Evolutionary conservation across 2,329 filamentous ascomycete genomes (phyloP).

Genomic region (Nothopassalora personata): DNA sequence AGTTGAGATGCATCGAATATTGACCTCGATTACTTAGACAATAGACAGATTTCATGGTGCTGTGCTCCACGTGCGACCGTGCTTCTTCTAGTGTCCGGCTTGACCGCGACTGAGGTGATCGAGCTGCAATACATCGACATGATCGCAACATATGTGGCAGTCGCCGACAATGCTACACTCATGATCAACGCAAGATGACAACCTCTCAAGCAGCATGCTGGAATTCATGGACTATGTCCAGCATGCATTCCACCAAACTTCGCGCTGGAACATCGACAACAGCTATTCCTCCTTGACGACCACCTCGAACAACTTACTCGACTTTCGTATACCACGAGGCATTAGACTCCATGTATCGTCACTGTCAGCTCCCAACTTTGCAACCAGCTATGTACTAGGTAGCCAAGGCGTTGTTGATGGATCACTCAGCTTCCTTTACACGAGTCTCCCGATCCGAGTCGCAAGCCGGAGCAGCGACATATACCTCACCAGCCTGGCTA

Average conservation of each 20-base stretch:
- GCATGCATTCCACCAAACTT: constrained; percentile 78
- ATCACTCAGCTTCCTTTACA: constrained; percentile 95
- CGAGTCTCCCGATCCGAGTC: constrained; percentile 68
- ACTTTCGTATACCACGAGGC: constrained; percentile 80
- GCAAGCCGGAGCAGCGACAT: constrained; percentile 67
- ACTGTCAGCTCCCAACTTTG: constrained; percentile 86
- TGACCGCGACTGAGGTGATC: too few species aligned
- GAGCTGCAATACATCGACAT: too few species aligned
- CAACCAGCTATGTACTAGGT: constrained; percentile 86
- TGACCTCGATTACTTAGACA: too few species aligned
- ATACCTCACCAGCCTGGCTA: constrained; percentile 69
- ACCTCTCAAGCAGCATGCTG: constrained; percentile 57
- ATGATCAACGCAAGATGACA: constrained; percentile 14
- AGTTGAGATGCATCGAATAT: too few species aligned
- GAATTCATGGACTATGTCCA: constrained; percentile 98
- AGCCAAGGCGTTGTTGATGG: constrained; percentile 89
- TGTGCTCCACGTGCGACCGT: too few species aligned
- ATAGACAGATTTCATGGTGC: too few species aligned
- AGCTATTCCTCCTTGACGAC: constrained; percentile 82
- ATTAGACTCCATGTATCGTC: constrained; percentile 84
- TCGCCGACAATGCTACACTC: constrained; percentile 1
- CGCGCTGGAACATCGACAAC: constrained; percentile 86
- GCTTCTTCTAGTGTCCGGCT: too few species aligned
- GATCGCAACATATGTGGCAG: background rate
- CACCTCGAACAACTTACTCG: constrained; percentile 77